Percentiles rank a stretch among this genome's conserved stretches.
Conservation (phyloP, 352 stramenopile genomes). For the Phytopythium montanum region DNA sequence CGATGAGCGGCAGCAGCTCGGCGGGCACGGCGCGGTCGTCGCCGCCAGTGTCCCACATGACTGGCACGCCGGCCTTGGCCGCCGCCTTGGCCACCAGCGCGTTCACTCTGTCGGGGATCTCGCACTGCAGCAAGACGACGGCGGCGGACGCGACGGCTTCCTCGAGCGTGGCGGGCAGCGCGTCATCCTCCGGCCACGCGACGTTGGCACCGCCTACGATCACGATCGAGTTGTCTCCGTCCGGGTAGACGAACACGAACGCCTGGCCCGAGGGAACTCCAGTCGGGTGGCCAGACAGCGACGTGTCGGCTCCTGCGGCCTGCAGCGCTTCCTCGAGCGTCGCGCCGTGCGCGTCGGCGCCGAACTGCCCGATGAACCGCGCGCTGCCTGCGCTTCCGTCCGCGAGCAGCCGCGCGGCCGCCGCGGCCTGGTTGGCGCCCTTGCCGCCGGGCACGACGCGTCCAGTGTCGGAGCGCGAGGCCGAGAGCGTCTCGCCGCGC, state of each 20-base stretch:
- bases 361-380: conserved; percentile 70
- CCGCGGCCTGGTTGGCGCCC: conserved; percentile 76
- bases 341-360: conserved; percentile 55
- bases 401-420: conserved; percentile 39
- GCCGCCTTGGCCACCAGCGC: conserved; percentile 43
- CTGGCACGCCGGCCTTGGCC: conserved; percentile 35
- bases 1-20: conserved; percentile 51
- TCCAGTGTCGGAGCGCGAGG: conserved; percentile 50
- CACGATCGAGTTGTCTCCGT: conserved; percentile 84
- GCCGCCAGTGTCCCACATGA: conserved; percentile 80
- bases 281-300: conserved; percentile 30
- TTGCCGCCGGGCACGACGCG: conserved; percentile 73
- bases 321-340: conserved; percentile 40
- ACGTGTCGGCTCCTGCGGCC: conserved; percentile 28
- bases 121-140: conserved; percentile 70
- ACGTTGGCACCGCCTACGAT: conserved; percentile 77
- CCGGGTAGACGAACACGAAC: conserved; percentile 79
- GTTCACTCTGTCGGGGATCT: conserved; percentile 65
- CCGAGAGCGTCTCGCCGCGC: conserved; percentile 63
- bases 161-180: conserved; percentile 28
- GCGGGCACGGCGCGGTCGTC: conserved; percentile 56
- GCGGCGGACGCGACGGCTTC: conserved; percentile 45
- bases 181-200: conserved; percentile 34
- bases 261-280: conserved; percentile 64
- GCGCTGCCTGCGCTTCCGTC: conserved; percentile 10